Percentiles rank a stretch among this genome's conserved stretches.
These are phyloP conservation scores for Amaranthus hypochondriacus DNA, from an alignment of 148 eudicot species.

Conservation along the genomic window DNA sequence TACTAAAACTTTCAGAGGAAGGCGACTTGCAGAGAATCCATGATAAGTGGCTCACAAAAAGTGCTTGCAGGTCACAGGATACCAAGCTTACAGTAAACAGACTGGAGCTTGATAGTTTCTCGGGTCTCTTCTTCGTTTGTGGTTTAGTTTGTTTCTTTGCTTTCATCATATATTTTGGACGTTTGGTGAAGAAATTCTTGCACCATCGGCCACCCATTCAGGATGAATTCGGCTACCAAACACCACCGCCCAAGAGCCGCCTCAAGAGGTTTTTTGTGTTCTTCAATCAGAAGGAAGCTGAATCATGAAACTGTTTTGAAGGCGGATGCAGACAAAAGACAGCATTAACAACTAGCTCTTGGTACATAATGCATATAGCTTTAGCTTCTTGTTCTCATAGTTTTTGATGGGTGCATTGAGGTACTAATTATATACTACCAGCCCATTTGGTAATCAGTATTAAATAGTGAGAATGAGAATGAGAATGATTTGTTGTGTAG, in stretches of 20 bases:
- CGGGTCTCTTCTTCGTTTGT: constrained; percentile 71
- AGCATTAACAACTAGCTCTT: neutral
- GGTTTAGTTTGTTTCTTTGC: constrained; percentile 57
- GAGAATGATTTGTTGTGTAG: too few species aligned
- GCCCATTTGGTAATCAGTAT: too few species aligned
- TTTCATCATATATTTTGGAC: constrained; percentile 39
- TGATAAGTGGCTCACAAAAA: constrained; percentile 70
- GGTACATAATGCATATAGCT: constrained; percentile 8
- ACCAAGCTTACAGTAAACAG: constrained; percentile 46
- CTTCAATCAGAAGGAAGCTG: constrained; percentile 55
- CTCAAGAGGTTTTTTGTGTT: constrained; percentile 51
- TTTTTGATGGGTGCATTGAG: too few species aligned
- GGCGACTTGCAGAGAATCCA: constrained; percentile 79
- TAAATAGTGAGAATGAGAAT: too few species aligned
- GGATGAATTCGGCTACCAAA: constrained; percentile 2
- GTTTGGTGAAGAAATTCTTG: constrained; percentile 38
- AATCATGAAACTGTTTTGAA: constrained; percentile 26
- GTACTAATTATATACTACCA: too few species aligned
- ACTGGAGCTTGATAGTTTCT: constrained; percentile 60
- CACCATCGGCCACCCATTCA: constrained; percentile 33
- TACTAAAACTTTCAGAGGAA: constrained; percentile 57
- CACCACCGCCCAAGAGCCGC: constrained; percentile 30
- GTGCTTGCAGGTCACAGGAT: constrained; percentile 67
- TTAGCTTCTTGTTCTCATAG: too few species aligned
- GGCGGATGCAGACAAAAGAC: constrained; percentile 31